Evolutionary conservation across 225 moss, liverwort and hornwort genomes (phyloP).

Genomic region (Sphagnum tenellum): DNA sequence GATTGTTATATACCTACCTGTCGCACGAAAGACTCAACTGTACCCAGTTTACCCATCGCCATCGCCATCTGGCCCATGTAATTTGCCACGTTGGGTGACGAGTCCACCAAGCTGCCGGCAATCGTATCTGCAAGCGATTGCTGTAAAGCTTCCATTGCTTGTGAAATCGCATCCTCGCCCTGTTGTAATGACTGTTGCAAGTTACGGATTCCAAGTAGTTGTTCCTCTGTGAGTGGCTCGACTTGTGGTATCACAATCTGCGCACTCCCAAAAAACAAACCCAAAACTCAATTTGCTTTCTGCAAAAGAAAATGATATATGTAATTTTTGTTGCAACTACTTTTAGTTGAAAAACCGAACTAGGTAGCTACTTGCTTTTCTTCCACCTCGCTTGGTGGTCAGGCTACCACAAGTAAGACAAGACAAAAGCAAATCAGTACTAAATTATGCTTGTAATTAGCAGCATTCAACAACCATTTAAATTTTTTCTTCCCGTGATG

Average conservation of each 20-base stretch:
- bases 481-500: background rate
- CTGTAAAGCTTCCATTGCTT: conserved; percentile 94
- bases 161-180: conserved; percentile 91
- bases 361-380: background rate
- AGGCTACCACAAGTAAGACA: background rate
- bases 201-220: conserved; percentile 68
- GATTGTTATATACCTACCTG: conserved; percentile 33
- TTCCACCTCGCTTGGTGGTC: background rate
- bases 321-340: background rate
- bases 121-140: conserved; percentile 86
- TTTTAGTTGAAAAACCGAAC: background rate
- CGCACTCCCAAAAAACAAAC: background rate
- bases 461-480: background rate
- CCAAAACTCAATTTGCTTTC: background rate
- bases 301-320: background rate
- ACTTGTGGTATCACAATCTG: conserved; percentile 95
- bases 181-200: conserved; percentile 90
- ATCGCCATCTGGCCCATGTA: conserved; percentile 99
- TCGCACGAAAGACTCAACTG: conserved; percentile 82
- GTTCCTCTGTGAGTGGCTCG: conserved; percentile 95
- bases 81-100: conserved; percentile 87
- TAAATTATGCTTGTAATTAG: background rate
- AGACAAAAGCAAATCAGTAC: background rate
- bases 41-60: conserved; percentile 95
- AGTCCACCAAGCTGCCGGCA: conserved; percentile 76